Conservation (phyloP, 139 green algal genomes). For the Limnomonas spitsbergensis region DNA sequence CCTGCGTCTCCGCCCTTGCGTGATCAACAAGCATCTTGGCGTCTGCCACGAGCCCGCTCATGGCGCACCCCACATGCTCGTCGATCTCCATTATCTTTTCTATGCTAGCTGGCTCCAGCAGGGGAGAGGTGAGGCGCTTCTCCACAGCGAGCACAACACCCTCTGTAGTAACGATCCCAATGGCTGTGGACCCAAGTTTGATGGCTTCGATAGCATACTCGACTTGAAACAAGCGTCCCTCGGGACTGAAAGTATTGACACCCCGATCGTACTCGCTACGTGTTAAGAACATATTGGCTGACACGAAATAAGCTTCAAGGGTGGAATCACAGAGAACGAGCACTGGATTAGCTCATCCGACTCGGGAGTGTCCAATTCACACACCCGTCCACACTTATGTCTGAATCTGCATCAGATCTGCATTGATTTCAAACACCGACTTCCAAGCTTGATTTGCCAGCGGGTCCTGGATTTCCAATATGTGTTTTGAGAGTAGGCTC, state of each 20-base stretch:
- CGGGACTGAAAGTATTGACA: constrained; percentile 96
- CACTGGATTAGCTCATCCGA: no score
- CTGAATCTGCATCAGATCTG: no score
- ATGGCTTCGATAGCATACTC: constrained; percentile 99
- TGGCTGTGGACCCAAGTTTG: constrained; percentile 97
- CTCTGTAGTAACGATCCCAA: constrained; percentile 88
- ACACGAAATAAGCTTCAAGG: neutral
- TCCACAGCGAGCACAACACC: constrained; percentile 95
- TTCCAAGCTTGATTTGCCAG: no score
- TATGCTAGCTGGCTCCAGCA: constrained; percentile 91
- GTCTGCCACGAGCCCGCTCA: constrained; percentile 95
- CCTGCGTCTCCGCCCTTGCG: constrained; percentile 86
- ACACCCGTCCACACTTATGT: no score
- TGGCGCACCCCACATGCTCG: constrained; percentile 90
- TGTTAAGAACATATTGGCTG: constrained; percentile 63
- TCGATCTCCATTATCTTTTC: constrained; percentile 98
- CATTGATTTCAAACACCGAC: no score
- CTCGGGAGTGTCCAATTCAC: no score
- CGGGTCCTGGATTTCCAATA: no score
- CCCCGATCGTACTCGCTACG: constrained; percentile 95
- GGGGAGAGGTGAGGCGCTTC: constrained; percentile 93
- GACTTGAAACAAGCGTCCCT: constrained; percentile 95
- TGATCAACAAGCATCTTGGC: constrained; percentile 97
- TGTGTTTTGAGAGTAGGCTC: no score
- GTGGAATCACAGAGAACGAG: neutral